These are phyloP conservation scores for Neopestalotiopsis clavispora DNA, from an alignment of 2,329 filamentous ascomycete genomes.

Conservation along the genomic window DNA sequence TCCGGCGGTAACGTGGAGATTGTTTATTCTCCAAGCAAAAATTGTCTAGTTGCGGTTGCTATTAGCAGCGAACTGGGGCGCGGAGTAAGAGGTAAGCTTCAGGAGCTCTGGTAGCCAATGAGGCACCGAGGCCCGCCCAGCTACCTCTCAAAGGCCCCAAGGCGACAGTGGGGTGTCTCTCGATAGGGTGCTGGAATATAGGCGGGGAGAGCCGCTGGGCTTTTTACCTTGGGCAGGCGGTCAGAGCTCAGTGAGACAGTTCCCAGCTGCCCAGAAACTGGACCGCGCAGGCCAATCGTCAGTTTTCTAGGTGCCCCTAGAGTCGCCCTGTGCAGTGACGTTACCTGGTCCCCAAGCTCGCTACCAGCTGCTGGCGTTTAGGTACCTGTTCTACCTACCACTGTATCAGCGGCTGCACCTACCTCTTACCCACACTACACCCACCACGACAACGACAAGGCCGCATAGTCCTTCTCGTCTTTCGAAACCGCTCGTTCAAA, in stretches of 20 bases:
- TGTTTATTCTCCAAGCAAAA: conserved; percentile 11
- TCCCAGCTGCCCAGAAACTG: conserved; percentile 16
- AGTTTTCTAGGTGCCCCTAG: not conserved
- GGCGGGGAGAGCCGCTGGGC: not conserved
- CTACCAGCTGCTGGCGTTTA: not conserved
- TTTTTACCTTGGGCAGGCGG: conserved; percentile 9
- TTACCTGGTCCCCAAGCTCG: conserved; percentile 1
- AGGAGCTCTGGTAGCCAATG: conserved; percentile 11
- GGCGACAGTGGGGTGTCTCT: conserved; percentile 3
- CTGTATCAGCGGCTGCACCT: not conserved
- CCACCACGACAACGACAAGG: conserved; percentile 12
- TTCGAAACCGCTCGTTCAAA: not conserved
- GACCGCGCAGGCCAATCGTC: conserved; percentile 4
- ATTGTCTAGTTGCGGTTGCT: conserved; percentile 13
- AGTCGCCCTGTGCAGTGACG: conserved; percentile 3
- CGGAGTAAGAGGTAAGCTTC: not conserved
- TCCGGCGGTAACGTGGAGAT: conserved; percentile 10
- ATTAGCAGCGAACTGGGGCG: not conserved
- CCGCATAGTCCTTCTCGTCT: conserved; percentile 4
- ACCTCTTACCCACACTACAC: not conserved
- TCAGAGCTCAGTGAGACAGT: conserved; percentile 9
- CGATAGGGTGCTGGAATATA: not conserved
- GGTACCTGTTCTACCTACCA: not conserved
- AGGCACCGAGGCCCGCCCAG: not conserved
- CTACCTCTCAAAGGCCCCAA: not conserved